These are phyloP conservation scores for Vitis amurensis DNA, from an alignment of 164 flowering plant species.

Conservation along the genomic window DNA sequence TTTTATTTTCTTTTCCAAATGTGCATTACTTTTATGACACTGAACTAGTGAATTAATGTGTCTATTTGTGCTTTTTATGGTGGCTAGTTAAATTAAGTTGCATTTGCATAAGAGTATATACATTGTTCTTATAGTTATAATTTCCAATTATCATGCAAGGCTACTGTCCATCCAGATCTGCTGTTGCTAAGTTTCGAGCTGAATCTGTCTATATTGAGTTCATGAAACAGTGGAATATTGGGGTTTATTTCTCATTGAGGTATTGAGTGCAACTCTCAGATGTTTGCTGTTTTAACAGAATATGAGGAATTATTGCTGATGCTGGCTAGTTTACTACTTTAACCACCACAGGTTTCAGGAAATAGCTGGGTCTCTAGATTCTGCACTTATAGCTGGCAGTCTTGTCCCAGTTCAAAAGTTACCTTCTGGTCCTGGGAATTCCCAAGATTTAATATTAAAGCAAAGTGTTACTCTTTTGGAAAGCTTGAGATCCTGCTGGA, in stretches of 20 bases:
- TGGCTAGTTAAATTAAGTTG: not conserved
- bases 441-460: conserved; percentile 53
- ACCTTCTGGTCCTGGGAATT: conserved; percentile 30
- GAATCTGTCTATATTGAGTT: conserved; percentile 78
- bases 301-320: not conserved
- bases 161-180: conserved; percentile 83
- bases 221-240: conserved; percentile 95
- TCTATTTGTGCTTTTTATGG: not conserved
- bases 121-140: conserved; percentile 28
- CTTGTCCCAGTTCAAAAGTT: conserved; percentile 51
- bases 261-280: conserved; percentile 24
- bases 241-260: conserved; percentile 94
- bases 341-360: conserved; percentile 81
- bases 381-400: conserved; percentile 53
- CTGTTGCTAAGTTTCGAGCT: conserved; percentile 76
- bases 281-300: not conserved
- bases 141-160: conserved; percentile 59
- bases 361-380: conserved; percentile 87
- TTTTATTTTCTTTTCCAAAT: not conserved
- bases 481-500: conserved; percentile 90
- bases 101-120: not conserved
- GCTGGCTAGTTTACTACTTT: conserved; percentile 9
- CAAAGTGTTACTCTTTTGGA: conserved; percentile 83
- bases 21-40: too few relatives aligned
- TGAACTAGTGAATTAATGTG: too few relatives aligned